phyloP scores from a whole-genome alignment of 495 filamentous ascomycete genomes.

The Penicillium mononematosum region DNA sequence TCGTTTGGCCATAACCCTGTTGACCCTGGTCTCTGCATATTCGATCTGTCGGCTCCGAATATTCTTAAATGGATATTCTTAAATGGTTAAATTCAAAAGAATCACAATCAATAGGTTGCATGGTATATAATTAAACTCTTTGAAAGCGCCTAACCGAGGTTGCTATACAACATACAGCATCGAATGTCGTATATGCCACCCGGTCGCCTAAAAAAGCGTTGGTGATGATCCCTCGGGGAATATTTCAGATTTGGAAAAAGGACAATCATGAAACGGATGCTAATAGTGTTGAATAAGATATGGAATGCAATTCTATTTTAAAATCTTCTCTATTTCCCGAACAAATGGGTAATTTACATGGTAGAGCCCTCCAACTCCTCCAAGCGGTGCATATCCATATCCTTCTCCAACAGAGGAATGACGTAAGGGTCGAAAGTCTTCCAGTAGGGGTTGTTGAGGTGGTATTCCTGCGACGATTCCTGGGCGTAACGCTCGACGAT shows the following conservation, averaged over 20 bases:
- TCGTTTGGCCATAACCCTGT: background rate
- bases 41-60: background rate
- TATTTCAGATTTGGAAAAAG: background rate
- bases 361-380: slow-evolving; percentile 47
- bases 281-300: background rate
- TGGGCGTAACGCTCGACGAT: slow-evolving; percentile 66
- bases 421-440: slow-evolving; percentile 69
- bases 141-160: background rate
- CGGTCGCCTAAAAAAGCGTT: background rate
- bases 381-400: slow-evolving; percentile 63
- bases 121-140: background rate
- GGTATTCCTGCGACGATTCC: slow-evolving; percentile 59
- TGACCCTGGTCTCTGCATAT: background rate
- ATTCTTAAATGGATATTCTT: background rate
- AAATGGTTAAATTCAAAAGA: background rate
- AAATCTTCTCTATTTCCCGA: background rate
- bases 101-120: background rate
- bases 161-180: background rate
- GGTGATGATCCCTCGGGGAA: background rate
- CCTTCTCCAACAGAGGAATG: slow-evolving; percentile 58
- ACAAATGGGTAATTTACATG: slow-evolving; percentile 3
- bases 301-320: background rate
- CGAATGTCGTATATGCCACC: background rate
- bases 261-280: background rate
- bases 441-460: slow-evolving; percentile 67